Base-by-base conservation (phyloP, 2,329 filamentous ascomycete species). In the Aaosphaeria arxii region DNA sequence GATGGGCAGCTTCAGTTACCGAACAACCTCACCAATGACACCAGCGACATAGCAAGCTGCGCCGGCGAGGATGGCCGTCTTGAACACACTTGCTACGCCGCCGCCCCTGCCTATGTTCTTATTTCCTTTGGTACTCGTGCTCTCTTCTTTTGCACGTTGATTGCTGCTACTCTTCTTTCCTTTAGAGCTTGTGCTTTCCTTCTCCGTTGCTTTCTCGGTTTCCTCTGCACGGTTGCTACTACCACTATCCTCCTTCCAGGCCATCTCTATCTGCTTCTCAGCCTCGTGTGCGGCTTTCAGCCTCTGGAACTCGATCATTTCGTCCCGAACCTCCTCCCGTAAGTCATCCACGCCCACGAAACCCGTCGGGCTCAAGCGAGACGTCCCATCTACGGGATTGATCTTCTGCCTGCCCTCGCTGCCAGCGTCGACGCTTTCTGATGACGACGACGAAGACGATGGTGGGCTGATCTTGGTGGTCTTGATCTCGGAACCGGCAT, bases 371-470 rank as follows among this genome's bases (percentile, higher is more conserved):
- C 54, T 60, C 3, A 67, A 56, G 1, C 63, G 57, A 1, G 64
- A 56, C 0, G 66, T 71, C 13, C 66, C 67, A 36, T 71, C 67
- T 11, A 71, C 60, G 3, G 66, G 67, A n/a, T 70, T 71, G 1
- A 66, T 53, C 33, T 9, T 36, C 11, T 36, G 28, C 5, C 41
- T 24, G 3, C 52, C 44, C 6, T 48, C 40, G 6, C 35, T 24
- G 17, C 17, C 17, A 24, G 17, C 5, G 3, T 45, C 4, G 35
- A 35, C 40, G 30, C 6, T 32, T 11, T 50, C 42, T 4, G 28
- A 29, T 24, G 17, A 24, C 17, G 17, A 24, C 17, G 17, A 24
- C 17, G 17, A 24, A 24, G 17, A 24, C 17, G 17, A 24, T 24
- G 17, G 17, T 24, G 17, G 17, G 17, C 17, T 24, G 5, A 49